Evolutionary conservation across 2,329 filamentous ascomycete species (phyloP), one percentile per base, ranked within the genome.

Genomic region (Nemania abortiva): DNA sequence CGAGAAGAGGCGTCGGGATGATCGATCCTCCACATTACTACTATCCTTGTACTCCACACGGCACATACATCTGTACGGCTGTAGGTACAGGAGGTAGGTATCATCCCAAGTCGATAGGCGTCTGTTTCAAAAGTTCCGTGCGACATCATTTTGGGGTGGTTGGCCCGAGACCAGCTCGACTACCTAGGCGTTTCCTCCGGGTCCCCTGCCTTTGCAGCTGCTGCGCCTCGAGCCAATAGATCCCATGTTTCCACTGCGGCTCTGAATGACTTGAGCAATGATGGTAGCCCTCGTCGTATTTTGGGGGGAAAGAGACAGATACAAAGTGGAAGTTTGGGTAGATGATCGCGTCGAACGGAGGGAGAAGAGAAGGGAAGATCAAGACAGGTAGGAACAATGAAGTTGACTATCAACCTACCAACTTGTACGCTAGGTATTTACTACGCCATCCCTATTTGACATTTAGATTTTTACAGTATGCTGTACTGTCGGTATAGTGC

Each of bases 121-220:
- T 52, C 70, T 70, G 74, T 76, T 75, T 75, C 73, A 75, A 68
- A 73, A 62, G 58, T 47, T 61, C 58, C 52, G 68, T 68, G 68
- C 64, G 52, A 70, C 50, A 49, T 61, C 62, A 45, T 57, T 68
- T 70, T 70, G 55, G 67, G 69, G 18, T 58, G 45, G 54, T 66
- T 68, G 61, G 47, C 42, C 70, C 67, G 68, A 70, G 69, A 63
- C 67, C 58, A 71, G 58, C 34, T 52, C 64, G 3, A 52, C 49
- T 52, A 52, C 49, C 24, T 65, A 47, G 65, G 45, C 39, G 47
- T 67, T 63, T 60, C 65, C 65, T 68, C 56, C 64, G 49, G 42
- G 49, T 55, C 37, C 47, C 58, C 54, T 65, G 39, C 13, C 57
- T 64, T 22, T 62, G 59, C 63, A 62, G 61, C 27, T 20, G 65